Evolutionary conservation across 75 land plant genomes (phyloP).

Genomic region (Gnetum montanum): DNA sequence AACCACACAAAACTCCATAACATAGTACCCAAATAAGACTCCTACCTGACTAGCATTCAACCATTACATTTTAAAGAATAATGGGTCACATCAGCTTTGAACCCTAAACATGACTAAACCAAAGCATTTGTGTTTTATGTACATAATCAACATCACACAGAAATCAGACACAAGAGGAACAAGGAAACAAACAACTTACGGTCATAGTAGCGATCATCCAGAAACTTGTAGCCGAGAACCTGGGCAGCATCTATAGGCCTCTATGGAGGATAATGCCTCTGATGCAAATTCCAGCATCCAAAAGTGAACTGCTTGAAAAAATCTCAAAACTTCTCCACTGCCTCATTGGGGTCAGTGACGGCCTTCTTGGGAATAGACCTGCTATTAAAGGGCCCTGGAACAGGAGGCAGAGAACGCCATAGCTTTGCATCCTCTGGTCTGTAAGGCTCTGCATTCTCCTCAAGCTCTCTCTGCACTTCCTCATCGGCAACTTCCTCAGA

Average conservation of each 20-base stretch:
- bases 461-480: constrained; percentile 32
- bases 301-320: constrained; percentile 73
- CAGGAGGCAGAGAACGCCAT: constrained; percentile 68
- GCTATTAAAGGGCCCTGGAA: constrained; percentile 50
- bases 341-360: constrained; percentile 30
- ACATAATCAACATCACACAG: too few species aligned
- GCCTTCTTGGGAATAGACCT: constrained; percentile 71
- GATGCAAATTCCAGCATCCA: constrained; percentile 81
- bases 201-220: constrained; percentile 80
- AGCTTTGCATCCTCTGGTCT: constrained; percentile 50
- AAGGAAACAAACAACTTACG: too few species aligned
- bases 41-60: too few species aligned
- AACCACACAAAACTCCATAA: too few species aligned
- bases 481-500: constrained; percentile 26
- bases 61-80: too few species aligned
- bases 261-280: constrained; percentile 76
- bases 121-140: too few species aligned
- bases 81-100: too few species aligned
- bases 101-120: too few species aligned
- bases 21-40: too few species aligned
- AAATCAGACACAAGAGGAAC: too few species aligned
- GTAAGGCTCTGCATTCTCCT: constrained; percentile 47
- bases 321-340: constrained; percentile 74
- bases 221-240: constrained; percentile 69
- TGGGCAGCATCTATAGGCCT: constrained; percentile 78